Conservation (phyloP, 352 stramenopile species). For the Blastocystis sp. region DNA sequence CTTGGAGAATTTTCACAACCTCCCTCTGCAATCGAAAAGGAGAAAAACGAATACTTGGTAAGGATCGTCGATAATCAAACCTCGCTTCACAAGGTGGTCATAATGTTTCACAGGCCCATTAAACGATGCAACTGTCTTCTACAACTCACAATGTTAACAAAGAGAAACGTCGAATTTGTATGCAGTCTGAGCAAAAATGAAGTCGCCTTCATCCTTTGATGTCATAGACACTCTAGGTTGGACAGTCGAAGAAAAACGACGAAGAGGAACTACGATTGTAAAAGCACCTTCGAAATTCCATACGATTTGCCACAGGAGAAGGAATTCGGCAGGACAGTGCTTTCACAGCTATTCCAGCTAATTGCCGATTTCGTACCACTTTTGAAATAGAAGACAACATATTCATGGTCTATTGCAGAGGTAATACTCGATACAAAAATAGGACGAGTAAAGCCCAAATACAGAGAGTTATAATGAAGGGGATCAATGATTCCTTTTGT, state of each 20-base stretch:
- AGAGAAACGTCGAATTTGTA: slow-evolving; percentile 52
- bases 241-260: not conserved
- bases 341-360: not conserved
- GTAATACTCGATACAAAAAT: slow-evolving; percentile 14
- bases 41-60: not conserved
- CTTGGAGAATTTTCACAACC: slow-evolving; percentile 46
- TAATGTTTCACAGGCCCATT: slow-evolving; percentile 57
- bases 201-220: not conserved
- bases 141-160: not conserved
- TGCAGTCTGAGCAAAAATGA: slow-evolving; percentile 42
- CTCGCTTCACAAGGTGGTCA: slow-evolving; percentile 22
- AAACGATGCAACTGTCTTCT: slow-evolving; percentile 40
- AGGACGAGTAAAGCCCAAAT: slow-evolving; percentile 6
- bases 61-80: slow-evolving; percentile 16
- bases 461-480: not conserved
- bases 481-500: not conserved
- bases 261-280: not conserved
- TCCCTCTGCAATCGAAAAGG: not conserved
- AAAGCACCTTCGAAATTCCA: no score
- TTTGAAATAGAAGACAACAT: not conserved
- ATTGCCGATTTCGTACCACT: not conserved
- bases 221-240: not conserved
- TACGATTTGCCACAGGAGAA: no score
- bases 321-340: not conserved
- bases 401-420: not conserved